Base-by-base conservation (phyloP, 2,329 filamentous ascomycete genomes). In the Sordariomycetes sp. region DNA sequence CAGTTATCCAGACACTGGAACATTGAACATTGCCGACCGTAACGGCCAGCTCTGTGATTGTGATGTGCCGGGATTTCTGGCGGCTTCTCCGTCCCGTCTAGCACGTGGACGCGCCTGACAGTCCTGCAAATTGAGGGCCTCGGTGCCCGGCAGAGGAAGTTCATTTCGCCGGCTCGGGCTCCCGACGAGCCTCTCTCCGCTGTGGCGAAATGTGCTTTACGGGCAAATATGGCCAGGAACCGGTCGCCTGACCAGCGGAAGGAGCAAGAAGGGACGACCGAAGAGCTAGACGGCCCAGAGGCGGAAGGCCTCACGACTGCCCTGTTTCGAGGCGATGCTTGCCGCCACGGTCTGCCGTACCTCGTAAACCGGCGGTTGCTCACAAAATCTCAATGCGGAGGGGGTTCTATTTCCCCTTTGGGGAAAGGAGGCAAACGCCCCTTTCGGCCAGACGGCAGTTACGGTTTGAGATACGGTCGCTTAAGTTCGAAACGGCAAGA, bases 11-110 rank as follows among this genome's bases (percentile, higher is more conserved):
- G 4, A 25, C 46, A 16, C 6, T 51, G 20, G 46, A n/a, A 22
- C 16, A 57, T 57, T 57, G 3, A 34, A 37, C 16, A 57, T 57
- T 57, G 7, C 55, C 55, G 55, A 14, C 25, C 28, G 46, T 57
- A 57, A 46, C 28, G 32, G 35, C 20, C 34, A n/a, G 28, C 51
- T n/a, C 52, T 57, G 55, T 57, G 55, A 57, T 57, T 51, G 50
- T 37, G 32, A 48, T 53, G 48, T 28, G 54, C 20, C 34, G 28
- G 54, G 18, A 56, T 56, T 56, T 22, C 25, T 56, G 40, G 48
- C 55, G 55, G 55, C 50, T 32, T 57, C 46, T 57, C 55, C 55
- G 55, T 57, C 50, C 55, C 50, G 51, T 28, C 55, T 22, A 32
- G 55, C 55, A 57, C 55, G 55, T 57, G 55, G 46, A 52, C 50